Evolutionary conservation across 352 stramenopile species (phyloP).

Genomic region (Albugo candida): DNA sequence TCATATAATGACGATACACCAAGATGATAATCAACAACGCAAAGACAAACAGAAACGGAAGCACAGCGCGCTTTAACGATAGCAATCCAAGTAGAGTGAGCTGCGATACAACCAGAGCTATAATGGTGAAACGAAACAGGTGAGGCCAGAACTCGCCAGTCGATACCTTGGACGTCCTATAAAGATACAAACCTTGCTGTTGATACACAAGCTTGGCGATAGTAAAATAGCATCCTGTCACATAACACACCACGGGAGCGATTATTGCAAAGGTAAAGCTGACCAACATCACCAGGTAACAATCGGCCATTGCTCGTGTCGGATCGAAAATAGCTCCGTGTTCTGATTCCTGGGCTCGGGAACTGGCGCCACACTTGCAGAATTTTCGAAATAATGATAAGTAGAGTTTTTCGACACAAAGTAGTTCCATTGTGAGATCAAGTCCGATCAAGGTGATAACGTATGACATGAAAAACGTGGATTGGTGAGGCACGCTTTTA

Average conservation of each 20-base stretch:
- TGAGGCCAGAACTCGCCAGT: slow-evolving; percentile 47
- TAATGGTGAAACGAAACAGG: slow-evolving; percentile 44
- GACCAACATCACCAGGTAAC: slow-evolving; percentile 47
- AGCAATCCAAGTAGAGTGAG: slow-evolving; percentile 43
- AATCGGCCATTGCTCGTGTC: slow-evolving; percentile 30
- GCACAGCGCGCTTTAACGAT: slow-evolving; percentile 27
- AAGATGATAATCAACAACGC: too few relatives aligned
- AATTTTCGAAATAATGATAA: slow-evolving; percentile 17
- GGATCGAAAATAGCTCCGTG: slow-evolving; percentile 44
- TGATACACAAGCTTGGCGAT: slow-evolving; percentile 47
- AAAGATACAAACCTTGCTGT: slow-evolving; percentile 49
- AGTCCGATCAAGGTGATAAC: slow-evolving; percentile 51
- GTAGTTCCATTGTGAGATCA: slow-evolving; percentile 31
- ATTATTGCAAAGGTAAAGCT: slow-evolving; percentile 65
- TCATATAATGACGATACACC: too few relatives aligned
- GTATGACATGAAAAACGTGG: slow-evolving; percentile 73
- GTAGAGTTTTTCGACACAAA: slow-evolving; percentile 31
- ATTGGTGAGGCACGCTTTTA: slow-evolving; percentile 54
- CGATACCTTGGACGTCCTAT: slow-evolving; percentile 28
- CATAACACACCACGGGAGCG: slow-evolving; percentile 55
- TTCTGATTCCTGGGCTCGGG: slow-evolving; percentile 35
- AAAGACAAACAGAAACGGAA: slow-evolving; percentile 12
- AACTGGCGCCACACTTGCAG: slow-evolving; percentile 32
- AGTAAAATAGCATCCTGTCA: slow-evolving; percentile 51
- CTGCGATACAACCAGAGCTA: slow-evolving; percentile 36